Evolutionary conservation across 202 grass and related monocot genomes (phyloP).

Genomic region (Tripidium arundinaceum): DNA sequence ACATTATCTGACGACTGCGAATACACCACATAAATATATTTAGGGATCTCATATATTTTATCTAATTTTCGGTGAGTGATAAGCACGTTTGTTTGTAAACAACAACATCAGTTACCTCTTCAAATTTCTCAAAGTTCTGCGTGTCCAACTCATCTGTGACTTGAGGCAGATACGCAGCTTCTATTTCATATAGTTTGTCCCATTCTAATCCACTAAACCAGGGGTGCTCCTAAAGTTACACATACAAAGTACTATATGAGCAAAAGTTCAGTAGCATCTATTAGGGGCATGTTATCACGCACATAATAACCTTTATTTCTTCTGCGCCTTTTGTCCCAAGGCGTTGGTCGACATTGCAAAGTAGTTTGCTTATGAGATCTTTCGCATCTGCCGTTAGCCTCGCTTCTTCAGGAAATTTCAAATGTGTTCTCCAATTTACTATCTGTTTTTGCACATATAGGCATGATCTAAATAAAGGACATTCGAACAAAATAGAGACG

Average conservation of each 20-base stretch:
- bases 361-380: constrained; percentile 88
- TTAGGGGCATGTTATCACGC: neutral
- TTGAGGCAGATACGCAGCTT: constrained; percentile 89
- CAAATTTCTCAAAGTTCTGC: constrained; percentile 97
- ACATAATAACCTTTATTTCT: constrained; percentile 81
- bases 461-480: neutral
- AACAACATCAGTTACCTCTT: constrained; percentile 53
- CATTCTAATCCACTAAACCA: constrained; percentile 79
- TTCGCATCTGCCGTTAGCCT: constrained; percentile 61
- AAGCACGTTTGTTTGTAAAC: neutral
- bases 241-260: constrained; percentile 26
- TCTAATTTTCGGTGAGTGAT: neutral
- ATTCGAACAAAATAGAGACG: constrained; percentile 7
- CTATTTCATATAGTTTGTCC: constrained; percentile 69
- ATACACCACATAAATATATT: constrained; percentile 2
- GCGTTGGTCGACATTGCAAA: constrained; percentile 92
- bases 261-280: neutral
- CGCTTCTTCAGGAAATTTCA: constrained; percentile 98
- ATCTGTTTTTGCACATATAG: constrained; percentile 51
- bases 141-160: constrained; percentile 96
- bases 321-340: constrained; percentile 80
- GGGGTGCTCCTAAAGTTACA: constrained; percentile 57
- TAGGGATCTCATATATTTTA: neutral
- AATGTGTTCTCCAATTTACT: constrained; percentile 97
- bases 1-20: constrained; percentile 47